Percentiles rank a stretch among this genome's conserved stretches.
phyloP scores from a whole-genome alignment of 2,329 filamentous ascomycete genomes.

The Verticillium nubilum region DNA sequence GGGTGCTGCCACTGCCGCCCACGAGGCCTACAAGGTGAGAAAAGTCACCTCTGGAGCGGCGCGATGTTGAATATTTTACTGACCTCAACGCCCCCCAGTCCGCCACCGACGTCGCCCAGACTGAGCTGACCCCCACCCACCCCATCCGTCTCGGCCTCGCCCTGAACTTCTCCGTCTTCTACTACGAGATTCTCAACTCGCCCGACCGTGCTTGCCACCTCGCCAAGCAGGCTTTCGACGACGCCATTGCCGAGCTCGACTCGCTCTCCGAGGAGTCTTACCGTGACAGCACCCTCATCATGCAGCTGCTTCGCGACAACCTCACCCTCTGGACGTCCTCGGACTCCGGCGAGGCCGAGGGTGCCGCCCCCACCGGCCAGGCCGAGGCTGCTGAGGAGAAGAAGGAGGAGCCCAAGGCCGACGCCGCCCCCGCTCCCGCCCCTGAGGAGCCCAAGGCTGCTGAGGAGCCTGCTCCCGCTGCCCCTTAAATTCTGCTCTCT shows the following conservation, averaged over 20 bases:
- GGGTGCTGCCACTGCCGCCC: conserved; percentile 77
- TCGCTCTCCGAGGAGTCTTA: conserved; percentile 97
- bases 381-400: conserved; percentile 55
- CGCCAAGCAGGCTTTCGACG: conserved; percentile 98
- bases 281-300: conserved; percentile 98
- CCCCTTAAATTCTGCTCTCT: conserved; percentile 42
- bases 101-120: conserved; percentile 97
- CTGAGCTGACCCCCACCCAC: conserved; percentile 93
- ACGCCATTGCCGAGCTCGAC: conserved; percentile 97
- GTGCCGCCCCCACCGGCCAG: conserved; percentile 52
- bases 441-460: conserved; percentile 27
- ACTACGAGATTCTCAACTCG: conserved; percentile 99
- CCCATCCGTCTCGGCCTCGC: conserved; percentile 96
- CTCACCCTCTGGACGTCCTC: conserved; percentile 97
- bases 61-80: neutral
- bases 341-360: conserved; percentile 75
- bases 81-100: conserved; percentile 49
- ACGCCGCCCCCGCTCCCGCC: conserved; percentile 31
- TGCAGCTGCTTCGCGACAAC: conserved; percentile 98
- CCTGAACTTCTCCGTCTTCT: conserved; percentile 99
- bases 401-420: conserved; percentile 53
- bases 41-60: neutral
- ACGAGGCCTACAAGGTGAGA: conserved; percentile 94
- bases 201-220: conserved; percentile 97
- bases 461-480: conserved; percentile 34